These are phyloP conservation scores for Leptographium radiaticola DNA, from an alignment of 2,329 filamentous ascomycete species.

Conservation along the genomic window DNA sequence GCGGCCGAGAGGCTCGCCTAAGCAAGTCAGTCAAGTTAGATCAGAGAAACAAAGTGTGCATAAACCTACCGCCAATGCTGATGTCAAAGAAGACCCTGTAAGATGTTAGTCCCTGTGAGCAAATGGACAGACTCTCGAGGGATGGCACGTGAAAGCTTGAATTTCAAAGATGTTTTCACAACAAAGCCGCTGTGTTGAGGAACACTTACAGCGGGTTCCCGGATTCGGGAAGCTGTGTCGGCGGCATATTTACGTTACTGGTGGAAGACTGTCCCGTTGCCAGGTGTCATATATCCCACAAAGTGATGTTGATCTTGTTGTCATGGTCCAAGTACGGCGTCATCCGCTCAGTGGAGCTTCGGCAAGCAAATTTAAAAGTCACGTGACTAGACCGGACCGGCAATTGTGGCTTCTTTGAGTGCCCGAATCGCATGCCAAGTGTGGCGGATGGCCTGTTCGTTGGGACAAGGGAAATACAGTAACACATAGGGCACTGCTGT, in stretches of 20 bases:
- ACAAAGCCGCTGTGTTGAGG: too few species aligned
- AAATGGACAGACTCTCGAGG: neutral
- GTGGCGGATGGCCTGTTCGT: too few species aligned
- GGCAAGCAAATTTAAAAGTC: too few species aligned
- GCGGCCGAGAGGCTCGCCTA: constrained; percentile 74
- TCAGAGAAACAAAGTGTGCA: neutral
- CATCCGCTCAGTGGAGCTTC: too few species aligned
- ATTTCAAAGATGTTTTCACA: neutral
- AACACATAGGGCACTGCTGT: too few species aligned
- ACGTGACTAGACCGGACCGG: too few species aligned
- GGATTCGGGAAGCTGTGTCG: constrained; percentile 31
- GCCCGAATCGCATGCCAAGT: too few species aligned
- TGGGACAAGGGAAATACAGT: too few species aligned
- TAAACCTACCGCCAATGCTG: constrained; percentile 55
- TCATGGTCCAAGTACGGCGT: too few species aligned
- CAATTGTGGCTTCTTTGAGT: too few species aligned
- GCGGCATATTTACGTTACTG: constrained; percentile 19
- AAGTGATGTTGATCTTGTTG: too few species aligned
- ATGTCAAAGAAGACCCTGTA: constrained; percentile 22
- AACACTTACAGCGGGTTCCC: constrained; percentile 33
- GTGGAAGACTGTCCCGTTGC: neutral
- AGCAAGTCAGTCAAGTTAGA: neutral
- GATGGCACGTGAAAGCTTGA: neutral
- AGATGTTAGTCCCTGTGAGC: neutral
- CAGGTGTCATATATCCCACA: neutral